Evolutionary conservation across 2,329 filamentous ascomycete genomes (phyloP), one percentile per base, ranked within the genome.

Genomic region (Drechslerella dactyloides): DNA sequence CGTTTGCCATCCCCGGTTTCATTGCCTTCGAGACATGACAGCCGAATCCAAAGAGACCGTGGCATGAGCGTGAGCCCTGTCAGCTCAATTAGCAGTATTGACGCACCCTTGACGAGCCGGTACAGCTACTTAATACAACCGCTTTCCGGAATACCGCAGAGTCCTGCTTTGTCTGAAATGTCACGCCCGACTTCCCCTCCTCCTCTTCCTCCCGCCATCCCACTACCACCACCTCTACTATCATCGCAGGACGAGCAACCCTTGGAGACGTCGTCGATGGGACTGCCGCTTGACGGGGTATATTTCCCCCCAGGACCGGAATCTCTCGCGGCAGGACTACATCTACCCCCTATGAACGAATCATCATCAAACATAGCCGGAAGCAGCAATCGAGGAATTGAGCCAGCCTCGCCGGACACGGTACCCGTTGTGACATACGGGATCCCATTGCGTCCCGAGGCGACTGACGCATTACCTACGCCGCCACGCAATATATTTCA

Each of bases 41-140:
- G 68, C 57, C 37, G 68, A 40, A 72, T 72, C 24, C 68, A 72
- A 59, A 46, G 68, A 42, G 68, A 72, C 40, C 60, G 68, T 30
- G 68, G 68, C 19, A 72, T 72, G 68, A 72, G 68, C 48, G 60
- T 35, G 17, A 72, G 68, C 48, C 68, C 68, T 40, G 68, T 72
- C n/a, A 72, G 68, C 51, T 72, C 68, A 40, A 72, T 72, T 19
- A 65, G 60, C 21, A 59, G 55, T 2, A 23, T n/a, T 3, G 68
- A 72, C 37, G 60, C 68, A 6, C 68, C 68, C 37, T 61, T 72
- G 5, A 72, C 68, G 6, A 61, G 37, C 51, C 48, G 68, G 60
- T 72, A 72, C 50, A 60, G 55, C 19, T 72, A 65, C 27, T 72
- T 72, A 72, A 65, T 72, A 1, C 68, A 65, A 52, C 60, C 60